Evolutionary conservation across 129 eudicot species (phyloP), one percentile per base, ranked within the genome.

Genomic region (Flaveria trinervia): DNA sequence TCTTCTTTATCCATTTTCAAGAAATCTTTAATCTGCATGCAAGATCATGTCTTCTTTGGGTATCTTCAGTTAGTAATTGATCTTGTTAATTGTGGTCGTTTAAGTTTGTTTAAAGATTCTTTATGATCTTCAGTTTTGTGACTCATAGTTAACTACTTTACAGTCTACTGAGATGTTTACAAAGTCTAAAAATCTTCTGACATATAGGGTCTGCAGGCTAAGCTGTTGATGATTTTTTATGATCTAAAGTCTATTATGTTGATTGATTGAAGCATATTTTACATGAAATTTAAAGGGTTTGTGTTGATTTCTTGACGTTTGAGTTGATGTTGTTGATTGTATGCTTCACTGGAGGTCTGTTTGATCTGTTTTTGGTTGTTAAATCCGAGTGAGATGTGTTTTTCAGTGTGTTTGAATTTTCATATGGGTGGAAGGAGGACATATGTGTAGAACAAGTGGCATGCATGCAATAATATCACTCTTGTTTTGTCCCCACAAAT

Each of bases 401-500:
- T 52, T 68, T 30, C 50, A 44, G 74, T 61, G 70, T n/a, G 71
- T 73, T 33, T 43, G 74, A 54, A 49, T n/a, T n/a, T n/a, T n/a
- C n/a, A n/a, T 33, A 41, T 50, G 50, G 16, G 82, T 59, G 70
- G 71, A 60, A 73, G 71, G 43, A 74, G 15, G 79, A 65, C 66
- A 62, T 69, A 76, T 59, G 13, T 70, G 22, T 28, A 75, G 6
- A 86, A 78, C 90, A 88, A 83, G 90, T 88, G 93, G 86, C 93
- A 81, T 75, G 74, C 90, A 88, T 88, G 93, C 93, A 86, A 66
- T 30, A 50, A 69, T 61, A 28, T 55, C 56, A 15, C 23, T 74
- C 81, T 60, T 77, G 73, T 33, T 44, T 57, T 59, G 84, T 14
- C 45, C 83, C 73, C 79, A 81, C 73, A 10, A 60, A 68, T 79